phyloP scores from a whole-genome alignment of 768 basidiomycete species.

The Agrocybe chaxingu region DNA sequence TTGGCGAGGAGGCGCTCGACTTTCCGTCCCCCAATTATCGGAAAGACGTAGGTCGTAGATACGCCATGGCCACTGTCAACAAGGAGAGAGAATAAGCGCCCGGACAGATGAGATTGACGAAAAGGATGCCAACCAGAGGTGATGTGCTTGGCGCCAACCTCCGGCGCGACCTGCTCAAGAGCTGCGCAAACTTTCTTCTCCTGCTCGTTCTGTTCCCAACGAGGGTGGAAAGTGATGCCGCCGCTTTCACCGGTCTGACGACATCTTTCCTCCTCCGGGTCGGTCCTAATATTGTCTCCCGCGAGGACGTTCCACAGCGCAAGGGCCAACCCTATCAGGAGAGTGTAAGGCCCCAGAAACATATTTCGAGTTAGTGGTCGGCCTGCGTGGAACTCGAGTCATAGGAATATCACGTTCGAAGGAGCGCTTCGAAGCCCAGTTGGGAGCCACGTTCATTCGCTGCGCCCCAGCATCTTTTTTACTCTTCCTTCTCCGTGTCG shows the following conservation, averaged over 20 bases:
- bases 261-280: constrained; percentile 35
- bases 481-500: no score
- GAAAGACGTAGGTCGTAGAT: constrained; percentile 49
- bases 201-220: constrained; percentile 46
- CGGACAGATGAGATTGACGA: background rate
- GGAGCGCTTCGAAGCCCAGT: no score
- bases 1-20: constrained; percentile 47
- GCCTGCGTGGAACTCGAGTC: no score
- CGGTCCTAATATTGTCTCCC: constrained; percentile 48
- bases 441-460: no score
- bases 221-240: constrained; percentile 20
- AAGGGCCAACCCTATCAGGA: constrained; percentile 23
- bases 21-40: constrained; percentile 47
- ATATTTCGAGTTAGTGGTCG: no score
- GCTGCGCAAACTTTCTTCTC: constrained; percentile 40
- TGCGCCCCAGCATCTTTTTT: no score
- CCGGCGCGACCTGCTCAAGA: constrained; percentile 46
- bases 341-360: background rate
- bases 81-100: no score
- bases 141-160: constrained; percentile 43
- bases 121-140: constrained; percentile 37
- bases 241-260: constrained; percentile 35
- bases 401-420: no score
- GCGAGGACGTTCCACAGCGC: constrained; percentile 32
- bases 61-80: constrained; percentile 44